Conservation (phyloP, 495 filamentous ascomycete genomes). For the Polyplosphaeria fusca region DNA sequence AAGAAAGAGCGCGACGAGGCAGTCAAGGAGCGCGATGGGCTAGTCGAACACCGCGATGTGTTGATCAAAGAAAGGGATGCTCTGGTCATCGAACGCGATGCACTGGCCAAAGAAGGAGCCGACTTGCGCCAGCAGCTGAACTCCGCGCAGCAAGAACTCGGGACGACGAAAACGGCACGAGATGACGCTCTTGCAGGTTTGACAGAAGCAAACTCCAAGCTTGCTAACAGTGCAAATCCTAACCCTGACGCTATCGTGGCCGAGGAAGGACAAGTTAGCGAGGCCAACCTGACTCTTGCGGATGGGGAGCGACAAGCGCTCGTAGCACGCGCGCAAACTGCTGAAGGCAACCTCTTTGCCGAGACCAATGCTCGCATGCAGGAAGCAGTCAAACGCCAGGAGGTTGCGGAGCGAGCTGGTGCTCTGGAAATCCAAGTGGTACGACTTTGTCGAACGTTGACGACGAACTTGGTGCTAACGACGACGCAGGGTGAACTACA, state of each 20-base stretch:
- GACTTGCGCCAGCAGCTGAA: constrained; percentile 41
- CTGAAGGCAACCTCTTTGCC: constrained; percentile 48
- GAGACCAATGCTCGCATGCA: constrained; percentile 39
- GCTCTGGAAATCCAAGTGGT: constrained; percentile 49
- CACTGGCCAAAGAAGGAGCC: constrained; percentile 49
- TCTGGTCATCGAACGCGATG: constrained; percentile 46
- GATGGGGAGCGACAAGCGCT: constrained; percentile 33
- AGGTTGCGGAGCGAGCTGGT: constrained; percentile 21
- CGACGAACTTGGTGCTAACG: not conserved
- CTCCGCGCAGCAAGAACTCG: constrained; percentile 47
- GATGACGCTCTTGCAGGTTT: constrained; percentile 32
- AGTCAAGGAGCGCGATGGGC: no score
- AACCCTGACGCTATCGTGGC: constrained; percentile 24
- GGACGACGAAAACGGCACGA: constrained; percentile 17
- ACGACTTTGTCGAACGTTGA: constrained; percentile 7
- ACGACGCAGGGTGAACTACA: constrained; percentile 34
- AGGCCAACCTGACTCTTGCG: constrained; percentile 24
- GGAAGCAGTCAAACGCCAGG: constrained; percentile 26
- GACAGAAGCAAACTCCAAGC: constrained; percentile 16
- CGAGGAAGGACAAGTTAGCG: constrained; percentile 41
- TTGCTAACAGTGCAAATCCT: no score
- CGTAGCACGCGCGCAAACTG: constrained; percentile 39
- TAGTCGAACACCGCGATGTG: no score
- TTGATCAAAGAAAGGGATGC: constrained; percentile 51
- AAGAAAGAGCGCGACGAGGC: not conserved